Base-by-base conservation (phyloP, 1,139 yeast genomes). In the Geotrichum aggregatum region DNA sequence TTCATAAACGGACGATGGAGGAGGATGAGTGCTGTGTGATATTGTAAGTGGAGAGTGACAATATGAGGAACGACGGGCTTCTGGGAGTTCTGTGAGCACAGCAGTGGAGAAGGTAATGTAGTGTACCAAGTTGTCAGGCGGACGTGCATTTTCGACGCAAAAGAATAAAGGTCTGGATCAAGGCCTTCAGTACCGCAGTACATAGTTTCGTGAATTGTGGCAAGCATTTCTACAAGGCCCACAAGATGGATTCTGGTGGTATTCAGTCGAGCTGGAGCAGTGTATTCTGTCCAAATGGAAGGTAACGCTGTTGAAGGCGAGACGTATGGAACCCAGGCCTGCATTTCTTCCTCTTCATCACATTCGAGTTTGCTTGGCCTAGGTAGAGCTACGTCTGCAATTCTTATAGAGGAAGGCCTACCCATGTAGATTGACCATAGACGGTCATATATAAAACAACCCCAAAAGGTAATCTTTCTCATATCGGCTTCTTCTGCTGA, bases 401-500 rank as follows among this genome's bases (percentile, higher is more conserved):
- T 33, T 13, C 59, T 58, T 16, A 61, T 42, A 7, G 57, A 56
- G 2, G 63, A 59, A 3, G 63, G 63, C 18, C 65, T 52, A 6
- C 65, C 65, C 50, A 61, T 47, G 44, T 60, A 61, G 30, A 57
- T 53, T 18, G 63, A 57, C 64, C 64, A 61, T 3, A 62, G 58
- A 31, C 61, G 58, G 43, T 61, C 65, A 45, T 58, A 57, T 21
- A 59, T 40, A 51, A 58, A 61, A 46, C 64, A 60, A 2, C 65
- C 65, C 65, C 65, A 62, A 41, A 61, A 62, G 13, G 63, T 59
- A 2, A 58, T 54, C 30, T 57, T 56, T 16, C 65, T 49, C 34
- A 55, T 59, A 16, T 53, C 49, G 14, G 56, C 59, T 47, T 62
- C 65, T 26, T 61, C 62, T 11, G 44, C 54, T n/a, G 57, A 44